Percentiles rank a stretch among this genome's conserved stretches.
Conservation (phyloP, 2,329 filamentous ascomycete genomes). For the Trichophyton mentagrophytes region DNA sequence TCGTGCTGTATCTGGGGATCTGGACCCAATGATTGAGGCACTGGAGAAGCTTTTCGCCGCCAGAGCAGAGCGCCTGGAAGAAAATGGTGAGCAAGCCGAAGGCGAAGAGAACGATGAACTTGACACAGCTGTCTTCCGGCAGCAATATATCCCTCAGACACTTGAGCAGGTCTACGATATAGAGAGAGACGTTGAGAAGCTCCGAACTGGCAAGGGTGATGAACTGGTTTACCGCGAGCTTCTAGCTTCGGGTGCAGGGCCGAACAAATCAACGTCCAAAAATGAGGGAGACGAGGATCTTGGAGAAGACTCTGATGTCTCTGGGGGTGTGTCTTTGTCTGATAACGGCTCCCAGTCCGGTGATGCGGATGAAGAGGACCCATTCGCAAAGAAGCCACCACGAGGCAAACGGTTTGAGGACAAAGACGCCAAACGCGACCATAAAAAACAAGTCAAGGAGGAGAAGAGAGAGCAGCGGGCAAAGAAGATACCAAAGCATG, state of each 20-base stretch:
- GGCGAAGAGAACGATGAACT: slow-evolving; percentile 51
- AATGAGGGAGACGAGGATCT: slow-evolving; percentile 28
- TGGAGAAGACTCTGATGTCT: slow-evolving; percentile 25
- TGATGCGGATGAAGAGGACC: slow-evolving; percentile 28
- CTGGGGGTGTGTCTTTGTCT: slow-evolving; percentile 28
- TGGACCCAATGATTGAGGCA: slow-evolving; percentile 46
- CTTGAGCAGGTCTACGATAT: slow-evolving; percentile 94
- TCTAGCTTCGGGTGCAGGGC: slow-evolving; percentile 53
- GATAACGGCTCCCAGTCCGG: slow-evolving; percentile 30
- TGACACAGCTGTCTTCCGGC: slow-evolving; percentile 83
- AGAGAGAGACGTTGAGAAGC: slow-evolving; percentile 72
- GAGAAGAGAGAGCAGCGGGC: slow-evolving; percentile 88
- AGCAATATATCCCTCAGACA: slow-evolving; percentile 93
- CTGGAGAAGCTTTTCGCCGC: slow-evolving; percentile 56
- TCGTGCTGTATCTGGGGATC: slow-evolving; percentile 20
- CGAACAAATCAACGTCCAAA: slow-evolving; percentile 13
- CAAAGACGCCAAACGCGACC: slow-evolving; percentile 76
- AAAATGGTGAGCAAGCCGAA: slow-evolving; percentile 31
- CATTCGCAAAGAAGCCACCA: slow-evolving; percentile 54
- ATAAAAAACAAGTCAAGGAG: slow-evolving; percentile 87
- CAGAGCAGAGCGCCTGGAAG: slow-evolving; percentile 37
- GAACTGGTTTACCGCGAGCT: slow-evolving; percentile 78
- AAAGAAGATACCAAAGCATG: slow-evolving; percentile 88
- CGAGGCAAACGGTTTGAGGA: slow-evolving; percentile 79
- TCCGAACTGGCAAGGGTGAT: slow-evolving; percentile 58